phyloP scores from a whole-genome alignment of 805 yeast genomes.

The Yamadazyma paraphyllophila region DNA sequence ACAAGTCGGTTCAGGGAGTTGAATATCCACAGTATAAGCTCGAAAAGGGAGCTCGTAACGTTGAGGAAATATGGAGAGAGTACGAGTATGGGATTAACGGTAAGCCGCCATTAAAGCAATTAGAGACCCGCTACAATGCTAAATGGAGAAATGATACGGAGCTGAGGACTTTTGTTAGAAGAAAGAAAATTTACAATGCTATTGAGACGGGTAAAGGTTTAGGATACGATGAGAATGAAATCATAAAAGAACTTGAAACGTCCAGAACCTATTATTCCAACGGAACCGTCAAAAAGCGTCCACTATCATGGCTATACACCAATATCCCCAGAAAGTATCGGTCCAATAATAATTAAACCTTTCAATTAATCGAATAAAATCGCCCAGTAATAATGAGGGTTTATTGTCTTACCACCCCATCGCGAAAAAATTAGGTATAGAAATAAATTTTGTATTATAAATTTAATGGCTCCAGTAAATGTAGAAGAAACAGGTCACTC shows the following conservation, averaged over 20 bases:
- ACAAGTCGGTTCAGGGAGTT: conserved; percentile 5
- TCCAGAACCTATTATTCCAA: conserved; percentile 40
- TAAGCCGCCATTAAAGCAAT: conserved; percentile 50
- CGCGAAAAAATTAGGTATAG: conserved; percentile 9
- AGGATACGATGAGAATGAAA: conserved; percentile 43
- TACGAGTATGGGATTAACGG: conserved; percentile 50
- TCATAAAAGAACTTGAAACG: conserved; percentile 48
- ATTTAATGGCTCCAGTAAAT: conserved; percentile 8
- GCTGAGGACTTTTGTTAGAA: conserved; percentile 50
- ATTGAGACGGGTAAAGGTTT: conserved; percentile 48
- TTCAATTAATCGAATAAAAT: neutral
- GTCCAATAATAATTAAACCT: neutral
- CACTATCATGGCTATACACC: conserved; percentile 29
- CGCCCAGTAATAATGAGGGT: neutral
- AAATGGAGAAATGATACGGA: conserved; percentile 59
- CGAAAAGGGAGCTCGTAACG: conserved; percentile 32
- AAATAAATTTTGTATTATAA: conserved; percentile 3
- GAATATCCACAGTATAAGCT: conserved; percentile 24
- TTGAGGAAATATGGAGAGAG: conserved; percentile 56
- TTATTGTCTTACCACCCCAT: neutral
- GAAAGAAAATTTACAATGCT: conserved; percentile 54
- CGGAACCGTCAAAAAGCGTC: conserved; percentile 35
- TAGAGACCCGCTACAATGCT: conserved; percentile 49
- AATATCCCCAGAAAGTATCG: conserved; percentile 26
- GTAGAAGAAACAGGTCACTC: neutral